phyloP scores from a whole-genome alignment of 1,139 yeast genomes.

The Candida pseudoviswanathii region DNA sequence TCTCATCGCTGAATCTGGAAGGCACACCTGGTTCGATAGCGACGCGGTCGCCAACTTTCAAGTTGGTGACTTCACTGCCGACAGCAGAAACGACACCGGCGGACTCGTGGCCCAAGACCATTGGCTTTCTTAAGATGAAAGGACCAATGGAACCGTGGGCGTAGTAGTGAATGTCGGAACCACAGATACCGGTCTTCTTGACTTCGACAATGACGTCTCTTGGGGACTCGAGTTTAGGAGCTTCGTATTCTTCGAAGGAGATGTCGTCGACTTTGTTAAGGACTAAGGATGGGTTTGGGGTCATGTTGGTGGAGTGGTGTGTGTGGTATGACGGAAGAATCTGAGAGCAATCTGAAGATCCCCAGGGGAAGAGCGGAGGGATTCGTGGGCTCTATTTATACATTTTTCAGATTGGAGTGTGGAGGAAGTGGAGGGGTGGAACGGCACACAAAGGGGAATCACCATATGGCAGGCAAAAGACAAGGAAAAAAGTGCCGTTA shows the following conservation, averaged over 20 bases:
- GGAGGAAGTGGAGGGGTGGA: not conserved
- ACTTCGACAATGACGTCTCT: constrained; percentile 75
- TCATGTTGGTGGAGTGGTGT: constrained; percentile 16
- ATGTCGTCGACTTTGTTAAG: constrained; percentile 66
- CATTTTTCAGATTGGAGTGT: not conserved
- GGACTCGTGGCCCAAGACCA: constrained; percentile 79
- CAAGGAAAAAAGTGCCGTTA: not conserved
- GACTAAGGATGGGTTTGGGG: constrained; percentile 67
- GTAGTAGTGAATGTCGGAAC: constrained; percentile 84
- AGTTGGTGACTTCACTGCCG: constrained; percentile 59
- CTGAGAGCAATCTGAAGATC: not conserved
- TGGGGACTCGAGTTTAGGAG: constrained; percentile 63
- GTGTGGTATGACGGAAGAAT: not conserved
- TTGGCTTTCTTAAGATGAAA: constrained; percentile 61
- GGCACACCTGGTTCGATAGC: constrained; percentile 80
- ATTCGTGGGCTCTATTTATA: not conserved
- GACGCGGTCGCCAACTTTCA: constrained; percentile 76
- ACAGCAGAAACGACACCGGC: constrained; percentile 71
- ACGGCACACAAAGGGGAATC: no score
- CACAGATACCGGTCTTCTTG: constrained; percentile 82
- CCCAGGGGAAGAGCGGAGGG: not conserved
- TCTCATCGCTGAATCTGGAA: constrained; percentile 71
- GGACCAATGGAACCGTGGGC: constrained; percentile 79
- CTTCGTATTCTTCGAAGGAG: constrained; percentile 62
- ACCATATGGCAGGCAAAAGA: not conserved